phyloP scores from a whole-genome alignment of 257 asterid species.

The Petrea volubilis region DNA sequence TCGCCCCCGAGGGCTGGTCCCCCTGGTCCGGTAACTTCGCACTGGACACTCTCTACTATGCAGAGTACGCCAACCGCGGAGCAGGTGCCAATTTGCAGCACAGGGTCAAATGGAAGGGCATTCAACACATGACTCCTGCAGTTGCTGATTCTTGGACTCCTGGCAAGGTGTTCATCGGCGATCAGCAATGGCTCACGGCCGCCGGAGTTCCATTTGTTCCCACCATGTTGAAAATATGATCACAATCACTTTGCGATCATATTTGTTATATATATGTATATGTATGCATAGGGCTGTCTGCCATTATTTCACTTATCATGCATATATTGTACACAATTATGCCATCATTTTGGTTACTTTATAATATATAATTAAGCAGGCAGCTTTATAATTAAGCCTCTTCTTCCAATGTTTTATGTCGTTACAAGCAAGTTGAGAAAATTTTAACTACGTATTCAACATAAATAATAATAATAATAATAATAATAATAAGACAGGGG shows the following conservation, averaged over 20 bases:
- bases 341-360: too few relatives aligned
- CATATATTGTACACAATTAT: too few relatives aligned
- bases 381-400: too few relatives aligned
- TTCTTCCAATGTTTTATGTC: too few relatives aligned
- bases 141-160: constrained; percentile 24
- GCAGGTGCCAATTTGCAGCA: constrained; percentile 31
- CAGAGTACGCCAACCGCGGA: constrained; percentile 46
- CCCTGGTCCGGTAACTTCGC: constrained; percentile 37
- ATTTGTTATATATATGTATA: too few relatives aligned
- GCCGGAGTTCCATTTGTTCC: constrained; percentile 43
- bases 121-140: constrained; percentile 21
- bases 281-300: too few relatives aligned
- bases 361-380: too few relatives aligned
- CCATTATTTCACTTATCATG: too few relatives aligned
- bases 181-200: constrained; percentile 25
- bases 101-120: constrained; percentile 48
- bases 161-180: background rate
- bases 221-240: background rate
- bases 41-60: constrained; percentile 34
- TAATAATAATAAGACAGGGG: too few relatives aligned
- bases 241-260: background rate
- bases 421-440: too few relatives aligned
- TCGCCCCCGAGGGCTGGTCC: constrained; percentile 44
- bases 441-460: too few relatives aligned
- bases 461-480: too few relatives aligned